phyloP scores from a whole-genome alignment of 2,329 filamentous ascomycete species.

The Aspergillus arachidicola region DNA sequence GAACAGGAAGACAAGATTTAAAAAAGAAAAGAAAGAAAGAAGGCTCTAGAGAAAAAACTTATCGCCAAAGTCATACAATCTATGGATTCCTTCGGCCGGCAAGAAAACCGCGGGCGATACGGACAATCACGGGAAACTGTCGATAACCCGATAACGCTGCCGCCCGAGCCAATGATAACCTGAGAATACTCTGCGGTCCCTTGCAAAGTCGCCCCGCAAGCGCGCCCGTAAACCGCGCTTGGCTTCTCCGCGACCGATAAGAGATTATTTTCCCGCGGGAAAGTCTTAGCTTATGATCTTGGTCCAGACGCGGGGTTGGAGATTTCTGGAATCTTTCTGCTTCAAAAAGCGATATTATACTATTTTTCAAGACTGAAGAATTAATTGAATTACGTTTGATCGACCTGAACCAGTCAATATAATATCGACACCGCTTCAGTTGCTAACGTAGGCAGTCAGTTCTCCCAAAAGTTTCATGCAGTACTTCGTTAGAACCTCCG shows the following conservation, averaged over 20 bases:
- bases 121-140: conserved; percentile 20
- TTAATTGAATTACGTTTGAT: neutral
- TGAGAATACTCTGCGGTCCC: neutral
- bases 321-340: neutral
- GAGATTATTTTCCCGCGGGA: conserved; percentile 18
- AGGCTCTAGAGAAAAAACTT: neutral
- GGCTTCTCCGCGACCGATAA: conserved; percentile 11
- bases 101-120: conserved; percentile 23
- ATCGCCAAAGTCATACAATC: conserved; percentile 2
- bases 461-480: too few species aligned
- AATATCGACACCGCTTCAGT: neutral
- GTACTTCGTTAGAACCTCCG: neutral
- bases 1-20: conserved; percentile 9
- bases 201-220: neutral
- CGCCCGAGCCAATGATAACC: conserved; percentile 14
- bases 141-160: conserved; percentile 17
- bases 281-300: conserved; percentile 4
- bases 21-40: conserved; percentile 7
- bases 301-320: neutral
- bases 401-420: neutral
- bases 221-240: conserved; percentile 6
- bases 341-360: neutral
- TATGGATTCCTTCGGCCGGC: conserved; percentile 4
- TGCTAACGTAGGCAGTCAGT: neutral
- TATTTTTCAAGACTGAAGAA: neutral